A percentile compares a stretch with the other conserved stretches of the same genome.
Evolutionary conservation across 352 stramenopile genomes (phyloP).

Genomic region (Sclerospora graminicola): DNA sequence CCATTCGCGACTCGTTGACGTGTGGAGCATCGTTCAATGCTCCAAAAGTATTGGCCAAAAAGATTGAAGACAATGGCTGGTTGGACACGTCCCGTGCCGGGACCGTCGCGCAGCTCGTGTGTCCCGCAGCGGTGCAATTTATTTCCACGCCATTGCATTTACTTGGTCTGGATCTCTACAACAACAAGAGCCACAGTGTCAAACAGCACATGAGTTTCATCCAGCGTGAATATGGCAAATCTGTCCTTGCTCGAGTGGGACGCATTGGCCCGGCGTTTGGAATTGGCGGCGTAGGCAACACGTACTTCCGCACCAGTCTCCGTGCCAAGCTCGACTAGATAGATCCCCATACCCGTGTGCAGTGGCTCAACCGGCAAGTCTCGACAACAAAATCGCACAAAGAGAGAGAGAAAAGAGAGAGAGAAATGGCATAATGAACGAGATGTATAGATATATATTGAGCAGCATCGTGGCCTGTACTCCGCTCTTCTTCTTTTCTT

Average conservation of each 20-base stretch:
- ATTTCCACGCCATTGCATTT: slow-evolving; percentile 85
- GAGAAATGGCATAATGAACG: too few relatives aligned
- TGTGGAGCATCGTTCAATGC: slow-evolving; percentile 85
- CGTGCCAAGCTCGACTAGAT: slow-evolving; percentile 30
- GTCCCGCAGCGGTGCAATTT: slow-evolving; percentile 78
- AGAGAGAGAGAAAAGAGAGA: too few relatives aligned
- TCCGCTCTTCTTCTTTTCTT: too few relatives aligned
- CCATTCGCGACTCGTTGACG: slow-evolving; percentile 76
- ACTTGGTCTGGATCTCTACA: slow-evolving; percentile 85
- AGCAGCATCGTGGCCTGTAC: too few relatives aligned
- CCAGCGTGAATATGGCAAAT: slow-evolving; percentile 78
- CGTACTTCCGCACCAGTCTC: slow-evolving; percentile 42
- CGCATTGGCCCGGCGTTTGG: slow-evolving; percentile 86
- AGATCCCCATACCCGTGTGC: too few relatives aligned
- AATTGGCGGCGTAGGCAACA: slow-evolving; percentile 84
- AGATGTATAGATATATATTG: too few relatives aligned
- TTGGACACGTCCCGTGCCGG: slow-evolving; percentile 42
- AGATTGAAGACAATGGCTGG: slow-evolving; percentile 39
- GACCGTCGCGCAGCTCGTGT: slow-evolving; percentile 71
- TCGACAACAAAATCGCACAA: too few relatives aligned
- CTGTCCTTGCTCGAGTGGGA: slow-evolving; percentile 65
- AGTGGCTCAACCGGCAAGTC: too few relatives aligned
- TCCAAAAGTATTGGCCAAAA: slow-evolving; percentile 49
- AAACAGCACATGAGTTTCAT: slow-evolving; percentile 47
- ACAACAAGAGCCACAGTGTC: slow-evolving; percentile 36